These are phyloP conservation scores for Tuber microsphaerosporum DNA, from an alignment of 495 filamentous ascomycete genomes.

Conservation along the genomic window DNA sequence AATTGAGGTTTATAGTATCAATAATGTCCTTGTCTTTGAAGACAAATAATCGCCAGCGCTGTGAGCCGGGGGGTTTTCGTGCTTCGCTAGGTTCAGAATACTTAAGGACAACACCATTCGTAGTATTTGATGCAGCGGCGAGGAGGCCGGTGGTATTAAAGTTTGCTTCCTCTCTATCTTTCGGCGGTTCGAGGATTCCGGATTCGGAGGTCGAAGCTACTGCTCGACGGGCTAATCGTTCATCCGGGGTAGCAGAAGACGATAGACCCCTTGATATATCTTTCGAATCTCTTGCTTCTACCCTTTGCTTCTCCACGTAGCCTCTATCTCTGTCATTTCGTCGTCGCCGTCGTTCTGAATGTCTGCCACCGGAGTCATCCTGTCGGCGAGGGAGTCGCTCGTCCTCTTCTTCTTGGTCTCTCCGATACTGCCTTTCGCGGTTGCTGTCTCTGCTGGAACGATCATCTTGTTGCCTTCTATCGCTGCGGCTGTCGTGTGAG, in stretches of 20 bases:
- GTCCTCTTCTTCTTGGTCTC: neutral
- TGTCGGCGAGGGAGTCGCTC: neutral
- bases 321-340: neutral
- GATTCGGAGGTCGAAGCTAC: neutral
- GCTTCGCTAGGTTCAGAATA: constrained; percentile 94
- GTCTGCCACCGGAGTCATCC: neutral
- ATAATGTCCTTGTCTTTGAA: constrained; percentile 80
- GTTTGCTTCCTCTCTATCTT: constrained; percentile 82
- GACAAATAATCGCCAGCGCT: constrained; percentile 82
- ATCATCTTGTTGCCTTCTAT: neutral
- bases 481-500: neutral
- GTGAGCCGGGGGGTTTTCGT: constrained; percentile 70
- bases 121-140: constrained; percentile 79
- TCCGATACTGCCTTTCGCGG: constrained; percentile 1
- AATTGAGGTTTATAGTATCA: constrained; percentile 67
- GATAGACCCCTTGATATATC: neutral
- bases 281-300: neutral
- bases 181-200: constrained; percentile 4
- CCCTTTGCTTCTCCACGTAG: neutral
- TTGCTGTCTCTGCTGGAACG: constrained; percentile 2
- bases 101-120: constrained; percentile 72
- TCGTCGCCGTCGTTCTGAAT: neutral
- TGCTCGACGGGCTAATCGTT: neutral
- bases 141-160: constrained; percentile 72
- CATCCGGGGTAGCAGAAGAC: neutral